These are phyloP conservation scores for Fusarium sublunatum DNA, from an alignment of 2,329 filamentous ascomycete genomes.

Conservation along the genomic window DNA sequence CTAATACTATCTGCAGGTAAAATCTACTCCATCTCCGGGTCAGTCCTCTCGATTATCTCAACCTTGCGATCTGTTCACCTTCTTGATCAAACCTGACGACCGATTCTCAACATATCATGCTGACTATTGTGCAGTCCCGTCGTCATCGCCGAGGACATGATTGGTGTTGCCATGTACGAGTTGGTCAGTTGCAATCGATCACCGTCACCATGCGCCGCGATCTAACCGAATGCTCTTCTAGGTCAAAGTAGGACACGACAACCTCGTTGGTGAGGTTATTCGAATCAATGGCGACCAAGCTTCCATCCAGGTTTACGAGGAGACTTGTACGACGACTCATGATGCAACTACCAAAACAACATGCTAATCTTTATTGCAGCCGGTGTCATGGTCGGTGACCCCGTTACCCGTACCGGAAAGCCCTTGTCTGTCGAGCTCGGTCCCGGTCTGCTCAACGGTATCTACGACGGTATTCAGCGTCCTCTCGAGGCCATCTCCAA, in stretches of 20 bases:
- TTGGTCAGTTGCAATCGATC: slow-evolving; percentile 69
- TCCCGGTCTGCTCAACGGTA: slow-evolving; percentile 96
- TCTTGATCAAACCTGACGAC: slow-evolving; percentile 12
- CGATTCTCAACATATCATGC: slow-evolving; percentile 27
- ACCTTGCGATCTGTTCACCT: slow-evolving; percentile 4
- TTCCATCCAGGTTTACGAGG: slow-evolving; percentile 98
- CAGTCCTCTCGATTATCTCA: slow-evolving; percentile 48
- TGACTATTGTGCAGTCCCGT: slow-evolving; percentile 74
- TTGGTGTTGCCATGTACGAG: slow-evolving; percentile 99
- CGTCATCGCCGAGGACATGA: slow-evolving; percentile 97
- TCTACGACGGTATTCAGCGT: slow-evolving; percentile 99
- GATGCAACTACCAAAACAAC: slow-evolving; percentile 7
- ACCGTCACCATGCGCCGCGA: slow-evolving; percentile 9
- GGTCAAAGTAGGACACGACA: slow-evolving; percentile 92
- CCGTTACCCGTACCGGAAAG: slow-evolving; percentile 90
- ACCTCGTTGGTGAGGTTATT: slow-evolving; percentile 96
- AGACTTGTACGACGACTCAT: slow-evolving; percentile 76
- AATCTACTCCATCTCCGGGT: slow-evolving; percentile 73
- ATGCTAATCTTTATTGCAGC: slow-evolving; percentile 63
- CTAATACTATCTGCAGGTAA: slow-evolving; percentile 60
- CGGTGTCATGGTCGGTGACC: slow-evolving; percentile 95
- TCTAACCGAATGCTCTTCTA: slow-evolving; percentile 50
- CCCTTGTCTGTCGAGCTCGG: slow-evolving; percentile 97
- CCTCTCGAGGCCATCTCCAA: slow-evolving; percentile 87
- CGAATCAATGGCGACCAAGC: slow-evolving; percentile 95